A percentile compares a stretch with the other conserved stretches of the same genome.
These are phyloP conservation scores for Sisymbrium altissimum DNA, from an alignment of 345 rosid species.

Conservation along the genomic window DNA sequence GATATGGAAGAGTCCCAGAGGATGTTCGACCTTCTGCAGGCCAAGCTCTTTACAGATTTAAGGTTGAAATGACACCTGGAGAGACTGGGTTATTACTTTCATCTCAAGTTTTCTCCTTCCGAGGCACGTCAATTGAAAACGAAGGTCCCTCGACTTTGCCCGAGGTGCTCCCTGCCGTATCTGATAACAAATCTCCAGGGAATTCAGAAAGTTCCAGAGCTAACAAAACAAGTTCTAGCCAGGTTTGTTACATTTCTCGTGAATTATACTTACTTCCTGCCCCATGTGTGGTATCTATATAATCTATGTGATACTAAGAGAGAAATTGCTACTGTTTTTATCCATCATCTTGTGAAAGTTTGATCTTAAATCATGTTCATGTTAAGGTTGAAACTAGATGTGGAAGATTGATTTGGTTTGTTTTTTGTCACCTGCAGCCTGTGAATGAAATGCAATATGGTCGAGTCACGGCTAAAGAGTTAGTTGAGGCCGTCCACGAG, in stretches of 20 bases:
- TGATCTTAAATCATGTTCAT: not conserved
- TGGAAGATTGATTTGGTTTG: conserved; percentile 10
- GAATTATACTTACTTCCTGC: not conserved
- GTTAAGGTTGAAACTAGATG: not conserved
- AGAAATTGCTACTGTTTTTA: not conserved
- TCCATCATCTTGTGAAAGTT: not conserved
- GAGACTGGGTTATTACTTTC: conserved; percentile 65
- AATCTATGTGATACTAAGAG: not conserved
- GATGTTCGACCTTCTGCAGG: conserved; percentile 93
- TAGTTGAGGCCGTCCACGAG: conserved; percentile 88
- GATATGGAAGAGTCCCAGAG: conserved; percentile 90
- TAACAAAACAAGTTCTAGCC: conserved; percentile 43
- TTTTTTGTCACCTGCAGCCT: conserved; percentile 41
- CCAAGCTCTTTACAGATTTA: conserved; percentile 78
- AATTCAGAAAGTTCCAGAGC: conserved; percentile 53
- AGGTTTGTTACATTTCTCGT: conserved; percentile 46
- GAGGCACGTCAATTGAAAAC: conserved; percentile 52
- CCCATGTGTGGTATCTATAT: not conserved
- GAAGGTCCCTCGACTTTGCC: conserved; percentile 42
- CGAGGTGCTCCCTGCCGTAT: conserved; percentile 30
- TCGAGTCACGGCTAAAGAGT: conserved; percentile 75
- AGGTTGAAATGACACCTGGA: conserved; percentile 75
- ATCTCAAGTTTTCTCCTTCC: conserved; percentile 91
- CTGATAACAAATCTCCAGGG: conserved; percentile 32
- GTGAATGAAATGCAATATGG: conserved; percentile 59